Evolutionary conservation across 164 flowering plant genomes (phyloP), one percentile per base, ranked within the genome.

Genomic region (Tetracentron sinense): DNA sequence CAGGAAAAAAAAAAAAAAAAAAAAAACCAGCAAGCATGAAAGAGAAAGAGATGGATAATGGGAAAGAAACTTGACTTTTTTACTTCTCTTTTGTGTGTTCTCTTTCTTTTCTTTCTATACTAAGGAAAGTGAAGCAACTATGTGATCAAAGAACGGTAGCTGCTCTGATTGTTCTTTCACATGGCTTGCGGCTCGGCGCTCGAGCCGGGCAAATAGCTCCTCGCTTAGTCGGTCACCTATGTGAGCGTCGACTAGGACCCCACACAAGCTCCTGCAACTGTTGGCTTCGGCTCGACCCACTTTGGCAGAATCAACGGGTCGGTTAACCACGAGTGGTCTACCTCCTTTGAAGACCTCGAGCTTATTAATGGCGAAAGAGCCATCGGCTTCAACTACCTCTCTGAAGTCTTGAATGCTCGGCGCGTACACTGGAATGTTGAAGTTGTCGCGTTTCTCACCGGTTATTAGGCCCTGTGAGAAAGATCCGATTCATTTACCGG

Each of bases 401-500:
- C 73, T 81, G 87, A 92, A 89, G 58, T 92, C 97, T 69, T 84
- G 87, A 10, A 87, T 62, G 78, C 85, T 89, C 6, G 97, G 77
- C 1, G 96, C 96, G 50, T 85, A 92, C 20, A 92, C 87, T 4
- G 97, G 97, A 59, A 92, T 82, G 75, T 92, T 92, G 85, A 92
- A 89, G 53, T 54, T 74, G 77, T 91, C 97, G 1, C 89, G 77
- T 62, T 76, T 83, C 44, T 83, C 89, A 0, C 59, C 68, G 0
- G 58, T 76, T 10, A 91, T 79, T 0, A 86, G 67, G 1, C 90
- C 92, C 95, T 88, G 68, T 56, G 53, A 35, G 42, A 0, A 58
- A n/a, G n/a, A n/a, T n/a, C n/a, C n/a, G n/a, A n/a, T n/a, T n/a
- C n/a, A n/a, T n/a, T n/a, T n/a, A n/a, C n/a, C n/a, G n/a, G n/a